Conservation (phyloP, 164 flowering plant species). For the Malania oleifera region DNA sequence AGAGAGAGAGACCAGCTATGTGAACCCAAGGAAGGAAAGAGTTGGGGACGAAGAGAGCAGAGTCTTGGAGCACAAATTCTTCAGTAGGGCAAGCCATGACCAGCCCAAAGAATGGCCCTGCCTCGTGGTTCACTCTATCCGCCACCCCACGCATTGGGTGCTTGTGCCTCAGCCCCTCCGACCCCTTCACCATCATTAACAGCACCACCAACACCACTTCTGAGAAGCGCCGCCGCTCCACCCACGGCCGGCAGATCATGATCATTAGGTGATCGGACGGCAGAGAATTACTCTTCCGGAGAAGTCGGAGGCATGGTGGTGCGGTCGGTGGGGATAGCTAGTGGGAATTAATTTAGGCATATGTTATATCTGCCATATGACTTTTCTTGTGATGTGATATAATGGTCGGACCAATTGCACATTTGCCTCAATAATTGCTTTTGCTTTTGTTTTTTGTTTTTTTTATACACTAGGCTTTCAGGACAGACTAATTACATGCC, state of each 20-base stretch:
- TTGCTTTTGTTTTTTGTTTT: no score
- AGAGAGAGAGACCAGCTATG: conserved; percentile 36
- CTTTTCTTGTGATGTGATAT: no score
- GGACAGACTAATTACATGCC: no score
- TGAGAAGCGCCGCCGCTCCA: not conserved
- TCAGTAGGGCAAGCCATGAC: conserved; percentile 45
- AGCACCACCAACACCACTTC: conserved; percentile 3
- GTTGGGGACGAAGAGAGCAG: conserved; percentile 28
- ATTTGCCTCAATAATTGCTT: no score
- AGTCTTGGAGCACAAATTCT: conserved; percentile 20
- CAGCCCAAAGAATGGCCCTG: conserved; percentile 46
- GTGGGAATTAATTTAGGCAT: no score
- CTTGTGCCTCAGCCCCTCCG: conserved; percentile 20
- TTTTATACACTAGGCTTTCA: no score
- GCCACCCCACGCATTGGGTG: conserved; percentile 31
- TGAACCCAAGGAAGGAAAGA: conserved; percentile 30
- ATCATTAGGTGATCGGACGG: conserved; percentile 1
- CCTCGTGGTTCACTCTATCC: conserved; percentile 29
- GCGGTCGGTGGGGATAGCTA: not conserved
- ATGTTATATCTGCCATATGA: no score
- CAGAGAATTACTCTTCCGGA: not conserved
- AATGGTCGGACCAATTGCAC: no score
- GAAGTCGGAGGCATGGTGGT: not conserved
- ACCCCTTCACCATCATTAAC: conserved; percentile 8
- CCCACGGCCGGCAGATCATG: no score